A percentile compares a stretch with the other conserved stretches of the same genome.
Evolutionary conservation across 1,139 yeast genomes (phyloP).

Genomic region (Candida sanyaensis): DNA sequence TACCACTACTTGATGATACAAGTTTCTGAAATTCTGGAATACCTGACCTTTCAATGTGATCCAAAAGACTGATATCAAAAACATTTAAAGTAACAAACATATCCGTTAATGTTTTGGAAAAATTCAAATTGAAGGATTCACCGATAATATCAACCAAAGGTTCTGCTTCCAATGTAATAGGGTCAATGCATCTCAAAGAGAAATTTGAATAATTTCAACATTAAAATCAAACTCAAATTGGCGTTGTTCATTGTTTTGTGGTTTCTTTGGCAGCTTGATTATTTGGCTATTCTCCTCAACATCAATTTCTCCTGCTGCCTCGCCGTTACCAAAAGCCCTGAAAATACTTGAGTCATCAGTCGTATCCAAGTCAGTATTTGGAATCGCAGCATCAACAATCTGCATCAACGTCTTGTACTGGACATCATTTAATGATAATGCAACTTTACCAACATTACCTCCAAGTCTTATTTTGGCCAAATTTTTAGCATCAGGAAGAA

Average conservation of each 20-base stretch:
- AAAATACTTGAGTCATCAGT: constrained; percentile 35
- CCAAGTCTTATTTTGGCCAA: constrained; percentile 73
- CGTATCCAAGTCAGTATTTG: constrained; percentile 47
- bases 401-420: constrained; percentile 89
- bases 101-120: constrained; percentile 58
- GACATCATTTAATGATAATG: constrained; percentile 77
- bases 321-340: constrained; percentile 33
- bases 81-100: constrained; percentile 69
- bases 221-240: constrained; percentile 69
- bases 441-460: constrained; percentile 78
- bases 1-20: constrained; percentile 62
- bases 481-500: constrained; percentile 75
- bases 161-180: constrained; percentile 60
- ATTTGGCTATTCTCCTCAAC: constrained; percentile 18
- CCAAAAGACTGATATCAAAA: constrained; percentile 69
- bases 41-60: constrained; percentile 67
- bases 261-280: constrained; percentile 2
- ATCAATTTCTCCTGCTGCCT: constrained; percentile 21
- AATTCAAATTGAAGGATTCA: constrained; percentile 60
- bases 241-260: constrained; percentile 47
- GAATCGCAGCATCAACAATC: constrained; percentile 69
- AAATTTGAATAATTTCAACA: constrained; percentile 61
- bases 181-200: constrained; percentile 71
- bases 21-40: constrained; percentile 67
- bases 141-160: constrained; percentile 74